A percentile compares a stretch with the other conserved stretches of the same genome.
Conservation (phyloP, 345 rosid species). For the Citrus reticulata region DNA sequence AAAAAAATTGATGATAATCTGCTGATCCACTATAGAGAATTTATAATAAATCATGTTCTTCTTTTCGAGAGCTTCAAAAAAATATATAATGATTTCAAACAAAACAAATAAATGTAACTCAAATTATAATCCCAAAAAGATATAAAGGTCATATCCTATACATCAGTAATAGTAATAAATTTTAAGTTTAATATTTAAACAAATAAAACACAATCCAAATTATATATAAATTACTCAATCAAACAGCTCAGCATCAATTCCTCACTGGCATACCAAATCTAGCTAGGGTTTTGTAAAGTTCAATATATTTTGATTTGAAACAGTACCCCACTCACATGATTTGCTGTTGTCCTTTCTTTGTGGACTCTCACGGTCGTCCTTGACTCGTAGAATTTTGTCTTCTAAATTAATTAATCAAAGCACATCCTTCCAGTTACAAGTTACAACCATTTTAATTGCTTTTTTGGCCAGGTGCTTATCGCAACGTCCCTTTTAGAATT, state of each 20-base stretch:
- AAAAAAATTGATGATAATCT: too few species aligned
- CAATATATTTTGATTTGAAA: not conserved
- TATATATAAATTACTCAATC: not conserved
- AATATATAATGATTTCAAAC: too few species aligned
- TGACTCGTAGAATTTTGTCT: constrained; percentile 1
- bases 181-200: too few species aligned
- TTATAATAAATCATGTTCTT: too few species aligned
- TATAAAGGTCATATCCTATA: too few species aligned
- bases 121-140: too few species aligned
- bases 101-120: too few species aligned
- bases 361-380: not conserved
- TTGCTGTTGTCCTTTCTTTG: not conserved
- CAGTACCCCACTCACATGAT: constrained; percentile 38
- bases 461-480: not conserved
- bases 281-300: constrained; percentile 3
- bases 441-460: not conserved
- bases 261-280: not conserved
- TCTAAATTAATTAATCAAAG: not conserved
- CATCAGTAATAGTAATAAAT: too few species aligned
- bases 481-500: not conserved
- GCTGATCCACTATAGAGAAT: too few species aligned
- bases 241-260: not conserved
- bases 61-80: too few species aligned
- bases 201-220: not conserved
- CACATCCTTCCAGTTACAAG: constrained; percentile 16